Base-by-base conservation (phyloP, 2,329 filamentous ascomycete genomes). In the Penicillium janthinellum region DNA sequence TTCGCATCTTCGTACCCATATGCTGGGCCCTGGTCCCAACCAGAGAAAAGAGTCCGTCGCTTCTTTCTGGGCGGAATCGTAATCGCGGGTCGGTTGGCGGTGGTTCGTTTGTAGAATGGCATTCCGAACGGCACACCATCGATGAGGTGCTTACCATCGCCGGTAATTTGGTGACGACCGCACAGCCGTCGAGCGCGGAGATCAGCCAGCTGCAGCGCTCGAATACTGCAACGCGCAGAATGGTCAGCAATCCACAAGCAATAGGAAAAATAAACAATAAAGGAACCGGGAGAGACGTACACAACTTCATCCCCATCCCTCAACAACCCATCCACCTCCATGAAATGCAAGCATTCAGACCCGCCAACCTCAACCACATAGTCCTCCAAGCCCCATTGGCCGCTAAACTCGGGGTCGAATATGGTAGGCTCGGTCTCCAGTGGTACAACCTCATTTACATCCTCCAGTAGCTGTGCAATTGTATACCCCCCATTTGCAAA, bases 321-420 rank as follows among this genome's bases (percentile, higher is more conserved):
- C 59, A 96, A 79, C 10, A 95, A 80, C 47, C 84, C 83, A 14
- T 82, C 80, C 5, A 96, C 83, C 20, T 84, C 82, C 72, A 91
- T 89, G 69, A 91, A 98, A 77, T 97, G 94, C 58, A 97, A 78
- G 68, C 91, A 95, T 77, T 98, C 94, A 66, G 91, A 97, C 48
- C 85, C 87, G n/a, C 83, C 83, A 3, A 96, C 82, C 75, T 96
- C 90, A 34, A 96, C 91, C 8, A 85, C 85, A 75, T 98, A 98
- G 73, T 97, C 91, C 70, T 97, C 93, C 3, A 96, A 78, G 0
- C 91, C 92, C 91, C 92, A 96, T 60, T 92, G 73, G 8, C 77
- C 76, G 50, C 75, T 76, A 42, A 63, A 68, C 39, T 74, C 72
- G 8, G 70, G 63, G 45, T 72, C 71, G 41, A 72, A 70, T 28